phyloP scores from a whole-genome alignment of 1,139 yeast genomes.

The Petasospora fabianii region DNA sequence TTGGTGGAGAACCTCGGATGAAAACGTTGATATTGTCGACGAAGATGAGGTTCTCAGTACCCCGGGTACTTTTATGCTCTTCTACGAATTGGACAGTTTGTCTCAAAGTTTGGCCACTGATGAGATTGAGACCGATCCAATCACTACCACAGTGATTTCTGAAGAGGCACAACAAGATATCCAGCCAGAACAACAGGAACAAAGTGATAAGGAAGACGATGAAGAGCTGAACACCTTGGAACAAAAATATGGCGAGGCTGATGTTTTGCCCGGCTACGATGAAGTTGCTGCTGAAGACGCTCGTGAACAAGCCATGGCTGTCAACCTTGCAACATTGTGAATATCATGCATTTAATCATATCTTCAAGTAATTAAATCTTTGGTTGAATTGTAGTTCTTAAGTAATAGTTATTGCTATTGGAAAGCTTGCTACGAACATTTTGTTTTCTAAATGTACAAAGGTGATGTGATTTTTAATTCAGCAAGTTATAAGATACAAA shows the following conservation, averaged over 20 bases:
- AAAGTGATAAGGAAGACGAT: conserved; percentile 2
- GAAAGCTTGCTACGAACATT: not conserved
- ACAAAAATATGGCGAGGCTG: not conserved
- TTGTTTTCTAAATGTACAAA: conserved; percentile 1
- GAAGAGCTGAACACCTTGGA: conserved; percentile 4
- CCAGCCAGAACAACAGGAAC: conserved; percentile 1
- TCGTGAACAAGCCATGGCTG: too few species aligned
- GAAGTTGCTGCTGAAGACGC: too few species aligned
- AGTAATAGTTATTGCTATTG: not conserved
- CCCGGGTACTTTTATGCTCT: conserved; percentile 90
- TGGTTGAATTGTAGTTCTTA: not conserved
- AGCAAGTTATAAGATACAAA: conserved; percentile 21
- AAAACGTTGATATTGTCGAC: conserved; percentile 72
- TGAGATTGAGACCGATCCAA: conserved; percentile 18
- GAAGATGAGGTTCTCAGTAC: conserved; percentile 76
- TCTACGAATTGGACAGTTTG: conserved; percentile 63
- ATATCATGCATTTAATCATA: too few species aligned
- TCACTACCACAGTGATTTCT: conserved; percentile 4
- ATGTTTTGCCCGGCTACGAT: not conserved
- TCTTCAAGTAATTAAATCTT: too few species aligned
- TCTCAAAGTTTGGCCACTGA: conserved; percentile 33
- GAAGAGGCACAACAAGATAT: too few species aligned
- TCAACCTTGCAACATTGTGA: too few species aligned
- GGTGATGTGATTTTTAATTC: conserved; percentile 7
- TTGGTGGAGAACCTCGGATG: conserved; percentile 97